Conservation (phyloP, 345 rosid species). For the Hibiscus syriacus region DNA sequence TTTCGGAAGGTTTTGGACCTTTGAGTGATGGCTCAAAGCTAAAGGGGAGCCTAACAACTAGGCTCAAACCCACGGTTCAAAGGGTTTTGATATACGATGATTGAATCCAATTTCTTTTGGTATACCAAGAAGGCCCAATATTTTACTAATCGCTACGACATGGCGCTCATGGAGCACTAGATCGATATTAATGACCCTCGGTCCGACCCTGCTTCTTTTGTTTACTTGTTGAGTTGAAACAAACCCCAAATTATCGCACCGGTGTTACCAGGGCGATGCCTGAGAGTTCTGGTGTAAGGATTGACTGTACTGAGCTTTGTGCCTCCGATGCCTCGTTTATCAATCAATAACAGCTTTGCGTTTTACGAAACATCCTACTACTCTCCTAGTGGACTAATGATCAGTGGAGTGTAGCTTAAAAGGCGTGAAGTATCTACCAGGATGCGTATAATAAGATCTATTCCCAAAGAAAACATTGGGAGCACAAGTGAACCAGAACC, state of each 20-base stretch:
- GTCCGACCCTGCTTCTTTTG: no score
- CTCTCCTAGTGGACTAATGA: constrained; percentile 18
- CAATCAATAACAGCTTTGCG: not conserved
- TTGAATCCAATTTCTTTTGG: no score
- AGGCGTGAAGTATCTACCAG: constrained; percentile 4
- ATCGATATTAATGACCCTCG: no score
- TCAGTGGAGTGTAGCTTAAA: constrained; percentile 17
- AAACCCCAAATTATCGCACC: no score
- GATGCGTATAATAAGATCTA: constrained; percentile 14
- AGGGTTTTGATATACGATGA: no score
- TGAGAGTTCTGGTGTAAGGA: no score
- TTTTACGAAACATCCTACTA: constrained; percentile 14
- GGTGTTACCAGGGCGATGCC: no score
- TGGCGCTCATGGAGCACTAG: no score
- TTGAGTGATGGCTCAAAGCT: not conserved
- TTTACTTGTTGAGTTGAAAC: no score
- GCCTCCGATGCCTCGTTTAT: constrained; percentile 1
- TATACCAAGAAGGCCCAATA: no score
- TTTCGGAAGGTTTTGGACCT: not conserved
- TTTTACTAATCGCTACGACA: no score
- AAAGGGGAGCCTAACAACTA: not conserved
- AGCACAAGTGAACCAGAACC: constrained; percentile 24
- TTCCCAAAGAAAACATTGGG: constrained; percentile 19
- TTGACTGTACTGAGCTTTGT: no score
- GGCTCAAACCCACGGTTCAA: not conserved